Percentiles rank a stretch among this genome's conserved stretches.
These are phyloP conservation scores for Odonthalia washingtoniensis DNA, from an alignment of 31 red algal genomes.

Conservation along the genomic window DNA sequence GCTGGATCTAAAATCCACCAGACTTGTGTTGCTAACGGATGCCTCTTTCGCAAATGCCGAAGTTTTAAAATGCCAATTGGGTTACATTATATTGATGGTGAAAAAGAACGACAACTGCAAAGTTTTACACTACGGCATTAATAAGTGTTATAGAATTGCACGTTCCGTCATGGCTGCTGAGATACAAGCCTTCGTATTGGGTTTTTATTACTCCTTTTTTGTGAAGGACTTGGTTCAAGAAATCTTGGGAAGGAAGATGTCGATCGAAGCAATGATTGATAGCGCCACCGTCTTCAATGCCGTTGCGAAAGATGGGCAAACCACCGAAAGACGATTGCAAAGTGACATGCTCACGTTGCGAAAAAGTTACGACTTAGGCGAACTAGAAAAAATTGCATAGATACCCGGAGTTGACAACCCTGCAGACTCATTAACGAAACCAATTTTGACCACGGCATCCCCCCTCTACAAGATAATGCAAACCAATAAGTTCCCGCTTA, in stretches of 20 bases:
- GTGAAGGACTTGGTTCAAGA: conserved; percentile 7
- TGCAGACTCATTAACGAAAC: neutral
- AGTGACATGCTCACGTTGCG: neutral
- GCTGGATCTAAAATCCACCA: neutral
- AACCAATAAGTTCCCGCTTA: too few relatives aligned
- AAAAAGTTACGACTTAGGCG: neutral
- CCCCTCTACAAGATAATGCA: too few relatives aligned
- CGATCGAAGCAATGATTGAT: conserved; percentile 25
- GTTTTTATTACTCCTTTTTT: too few relatives aligned
- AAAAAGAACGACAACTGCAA: conserved; percentile 8
- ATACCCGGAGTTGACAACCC: neutral
- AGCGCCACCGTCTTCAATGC: neutral
- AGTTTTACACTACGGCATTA: conserved; percentile 43
- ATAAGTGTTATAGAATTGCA: neutral
- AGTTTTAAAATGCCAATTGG: conserved; percentile 22
- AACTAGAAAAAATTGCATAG: neutral
- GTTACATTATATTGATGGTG: conserved; percentile 36
- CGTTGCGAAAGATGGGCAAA: neutral
- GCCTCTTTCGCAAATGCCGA: conserved; percentile 38
- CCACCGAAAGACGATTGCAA: neutral
- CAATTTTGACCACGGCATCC: neutral
- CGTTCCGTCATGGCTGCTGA: conserved; percentile 47
- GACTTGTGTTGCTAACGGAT: conserved; percentile 33
- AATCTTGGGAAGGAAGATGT: neutral
- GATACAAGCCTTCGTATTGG: conserved; percentile 25